These are phyloP conservation scores for Chlorella sp. DNA, from an alignment of 139 green algal species.

Conservation along the genomic window DNA sequence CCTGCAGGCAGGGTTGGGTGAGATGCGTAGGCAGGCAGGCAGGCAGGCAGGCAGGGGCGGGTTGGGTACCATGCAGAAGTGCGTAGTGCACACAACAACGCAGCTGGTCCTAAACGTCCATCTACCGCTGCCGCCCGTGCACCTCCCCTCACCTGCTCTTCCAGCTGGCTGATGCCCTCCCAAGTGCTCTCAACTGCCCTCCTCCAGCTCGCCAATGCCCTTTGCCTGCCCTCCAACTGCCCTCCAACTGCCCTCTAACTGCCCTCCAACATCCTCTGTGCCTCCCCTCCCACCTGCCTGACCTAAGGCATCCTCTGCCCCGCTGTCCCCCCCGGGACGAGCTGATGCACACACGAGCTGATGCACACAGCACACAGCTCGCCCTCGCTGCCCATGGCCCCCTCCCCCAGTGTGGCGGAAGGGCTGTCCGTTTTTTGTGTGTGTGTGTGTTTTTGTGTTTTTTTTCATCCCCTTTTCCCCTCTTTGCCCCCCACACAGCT, in stretches of 20 bases:
- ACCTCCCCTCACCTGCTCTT: conserved; percentile 52
- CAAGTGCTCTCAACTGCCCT: conserved; percentile 35
- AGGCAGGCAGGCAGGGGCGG: not conserved
- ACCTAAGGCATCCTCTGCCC: too few species aligned
- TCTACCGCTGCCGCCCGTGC: not conserved
- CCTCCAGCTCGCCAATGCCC: conserved; percentile 76
- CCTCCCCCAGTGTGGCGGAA: too few species aligned
- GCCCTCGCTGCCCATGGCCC: conserved; percentile 71
- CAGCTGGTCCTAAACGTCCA: not conserved
- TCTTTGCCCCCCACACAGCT: too few species aligned
- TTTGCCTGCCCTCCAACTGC: too few species aligned
- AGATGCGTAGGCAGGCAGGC: not conserved
- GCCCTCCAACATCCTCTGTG: too few species aligned
- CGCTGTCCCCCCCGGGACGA: too few species aligned
- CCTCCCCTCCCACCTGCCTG: too few species aligned
- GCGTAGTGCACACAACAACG: not conserved
- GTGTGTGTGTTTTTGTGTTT: too few species aligned
- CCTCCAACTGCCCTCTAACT: too few species aligned
- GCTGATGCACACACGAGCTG: conserved; percentile 83
- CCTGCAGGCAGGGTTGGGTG: not conserved
- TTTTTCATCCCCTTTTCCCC: too few species aligned
- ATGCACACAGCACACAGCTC: conserved; percentile 86
- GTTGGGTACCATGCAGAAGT: not conserved
- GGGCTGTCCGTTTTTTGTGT: too few species aligned
- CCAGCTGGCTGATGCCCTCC: conserved; percentile 70